Percentiles rank a stretch among this genome's conserved stretches.
Conservation (phyloP, 495 filamentous ascomycete genomes). For the Durotheca rogersii region DNA sequence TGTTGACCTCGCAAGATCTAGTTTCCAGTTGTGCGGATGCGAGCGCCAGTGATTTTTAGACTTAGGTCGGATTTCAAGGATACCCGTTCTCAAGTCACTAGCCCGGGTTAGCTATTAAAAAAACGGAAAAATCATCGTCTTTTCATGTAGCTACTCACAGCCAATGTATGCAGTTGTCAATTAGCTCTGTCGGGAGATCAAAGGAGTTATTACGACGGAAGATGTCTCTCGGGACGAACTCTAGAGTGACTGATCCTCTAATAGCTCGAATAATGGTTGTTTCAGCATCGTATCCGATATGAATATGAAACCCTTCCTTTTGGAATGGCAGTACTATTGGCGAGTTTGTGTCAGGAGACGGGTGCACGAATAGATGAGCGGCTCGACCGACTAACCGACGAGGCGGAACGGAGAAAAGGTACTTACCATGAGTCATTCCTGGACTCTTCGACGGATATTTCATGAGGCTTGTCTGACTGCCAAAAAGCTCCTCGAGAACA, state of each 20-base stretch:
- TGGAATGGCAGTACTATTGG: conserved; percentile 10
- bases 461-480: conserved; percentile 42
- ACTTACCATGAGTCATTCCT: conserved; percentile 46
- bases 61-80: conserved; percentile 53
- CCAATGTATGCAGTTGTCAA: conserved; percentile 60
- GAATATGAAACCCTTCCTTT: conserved; percentile 7
- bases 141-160: conserved; percentile 29
- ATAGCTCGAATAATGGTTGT: conserved; percentile 43
- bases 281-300: conserved; percentile 20
- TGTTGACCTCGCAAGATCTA: conserved; percentile 16
- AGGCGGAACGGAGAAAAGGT: conserved; percentile 22
- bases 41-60: conserved; percentile 43
- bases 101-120: background rate
- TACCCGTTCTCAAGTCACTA: conserved; percentile 39
- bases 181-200: conserved; percentile 53
- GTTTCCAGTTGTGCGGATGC: conserved; percentile 13
- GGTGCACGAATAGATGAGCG: no score
- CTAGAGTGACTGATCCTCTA: conserved; percentile 21
- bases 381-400: background rate
- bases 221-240: conserved; percentile 38
- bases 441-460: conserved; percentile 45
- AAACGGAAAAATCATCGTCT: background rate
- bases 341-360: no score
- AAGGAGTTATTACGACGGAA: conserved; percentile 30
- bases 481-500: conserved; percentile 50